A percentile compares a stretch with the other conserved stretches of the same genome.
Evolutionary conservation across 371 early-diverging fungal species (phyloP).

Genomic region (Actinomortierella wolfii): DNA sequence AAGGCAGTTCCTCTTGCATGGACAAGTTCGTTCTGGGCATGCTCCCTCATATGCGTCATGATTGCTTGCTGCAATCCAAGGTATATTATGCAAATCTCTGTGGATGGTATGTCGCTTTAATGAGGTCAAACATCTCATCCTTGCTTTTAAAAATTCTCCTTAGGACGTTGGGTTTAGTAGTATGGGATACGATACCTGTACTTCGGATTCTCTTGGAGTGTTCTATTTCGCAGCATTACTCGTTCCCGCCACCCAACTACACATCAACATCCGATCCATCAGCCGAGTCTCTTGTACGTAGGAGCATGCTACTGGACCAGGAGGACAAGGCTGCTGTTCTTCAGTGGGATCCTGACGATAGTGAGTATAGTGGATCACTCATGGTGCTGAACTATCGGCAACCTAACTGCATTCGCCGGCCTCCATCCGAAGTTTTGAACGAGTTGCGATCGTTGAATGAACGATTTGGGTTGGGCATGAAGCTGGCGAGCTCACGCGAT

Average conservation of each 20-base stretch:
- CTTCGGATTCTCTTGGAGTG: conserved; percentile 33
- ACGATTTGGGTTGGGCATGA: conserved; percentile 40
- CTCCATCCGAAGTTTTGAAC: conserved; percentile 27
- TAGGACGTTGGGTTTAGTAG: conserved; percentile 38
- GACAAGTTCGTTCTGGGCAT: conserved; percentile 37
- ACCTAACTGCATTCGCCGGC: conserved; percentile 24
- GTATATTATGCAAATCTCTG: no score
- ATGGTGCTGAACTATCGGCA: conserved; percentile 34
- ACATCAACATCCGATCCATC: conserved; percentile 38
- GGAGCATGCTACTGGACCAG: conserved; percentile 24
- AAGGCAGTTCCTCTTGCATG: conserved; percentile 29
- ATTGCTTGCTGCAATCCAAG: conserved; percentile 40
- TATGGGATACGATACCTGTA: conserved; percentile 47
- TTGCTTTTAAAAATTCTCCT: no score
- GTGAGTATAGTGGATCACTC: conserved; percentile 33
- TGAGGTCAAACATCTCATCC: no score
- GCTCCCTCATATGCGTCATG: conserved; percentile 26
- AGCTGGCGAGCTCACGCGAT: conserved; percentile 34
- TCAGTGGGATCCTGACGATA: conserved; percentile 32
- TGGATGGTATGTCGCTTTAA: no score
- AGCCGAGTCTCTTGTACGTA: conserved; percentile 28
- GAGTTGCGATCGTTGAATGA: conserved; percentile 30
- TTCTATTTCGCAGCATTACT: conserved; percentile 42
- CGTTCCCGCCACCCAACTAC: conserved; percentile 45
- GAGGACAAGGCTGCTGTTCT: conserved; percentile 28